A percentile compares a stretch with the other conserved stretches of the same genome.
These are phyloP conservation scores for Isatis lusitanica DNA, from an alignment of 441 rosid genomes.

Conservation along the genomic window DNA sequence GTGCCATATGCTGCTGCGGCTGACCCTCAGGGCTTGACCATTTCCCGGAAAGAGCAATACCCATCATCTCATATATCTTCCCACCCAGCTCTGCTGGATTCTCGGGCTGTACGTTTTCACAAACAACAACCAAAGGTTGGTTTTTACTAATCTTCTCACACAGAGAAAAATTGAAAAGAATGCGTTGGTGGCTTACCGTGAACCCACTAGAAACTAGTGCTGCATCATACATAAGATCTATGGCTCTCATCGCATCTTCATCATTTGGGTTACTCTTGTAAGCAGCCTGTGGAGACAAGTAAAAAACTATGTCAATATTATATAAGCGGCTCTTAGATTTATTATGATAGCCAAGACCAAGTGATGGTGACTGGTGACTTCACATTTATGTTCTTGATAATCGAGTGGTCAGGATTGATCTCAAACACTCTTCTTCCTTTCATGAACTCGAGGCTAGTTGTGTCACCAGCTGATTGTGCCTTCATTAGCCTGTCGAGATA, in stretches of 20 bases:
- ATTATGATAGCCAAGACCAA: not conserved
- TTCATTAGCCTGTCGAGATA: constrained; percentile 71
- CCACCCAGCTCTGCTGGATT: constrained; percentile 89
- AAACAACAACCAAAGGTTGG: not conserved
- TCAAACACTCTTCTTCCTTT: constrained; percentile 91
- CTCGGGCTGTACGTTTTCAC: constrained; percentile 64
- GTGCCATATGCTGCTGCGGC: constrained; percentile 36
- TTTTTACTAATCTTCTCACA: not conserved
- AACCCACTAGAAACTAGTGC: constrained; percentile 89
- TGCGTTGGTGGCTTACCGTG: constrained; percentile 53
- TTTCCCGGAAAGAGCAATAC: constrained; percentile 69
- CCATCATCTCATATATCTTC: constrained; percentile 97
- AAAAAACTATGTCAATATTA: not conserved
- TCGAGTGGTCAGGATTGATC: constrained; percentile 86
- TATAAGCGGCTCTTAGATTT: not conserved
- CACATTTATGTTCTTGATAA: constrained; percentile 71
- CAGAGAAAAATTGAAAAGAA: not conserved
- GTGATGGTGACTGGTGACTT: constrained; percentile 1
- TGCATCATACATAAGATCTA: constrained; percentile 85
- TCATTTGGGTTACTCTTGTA: constrained; percentile 63
- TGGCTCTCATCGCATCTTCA: constrained; percentile 72
- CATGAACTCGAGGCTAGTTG: constrained; percentile 84
- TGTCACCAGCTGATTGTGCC: constrained; percentile 79
- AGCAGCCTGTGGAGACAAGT: constrained; percentile 58
- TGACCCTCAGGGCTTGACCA: constrained; percentile 54